A percentile compares a stretch with the other conserved stretches of the same genome.
These are phyloP conservation scores for Globisporangium cystogenes DNA, from an alignment of 352 stramenopile species.

Conservation along the genomic window DNA sequence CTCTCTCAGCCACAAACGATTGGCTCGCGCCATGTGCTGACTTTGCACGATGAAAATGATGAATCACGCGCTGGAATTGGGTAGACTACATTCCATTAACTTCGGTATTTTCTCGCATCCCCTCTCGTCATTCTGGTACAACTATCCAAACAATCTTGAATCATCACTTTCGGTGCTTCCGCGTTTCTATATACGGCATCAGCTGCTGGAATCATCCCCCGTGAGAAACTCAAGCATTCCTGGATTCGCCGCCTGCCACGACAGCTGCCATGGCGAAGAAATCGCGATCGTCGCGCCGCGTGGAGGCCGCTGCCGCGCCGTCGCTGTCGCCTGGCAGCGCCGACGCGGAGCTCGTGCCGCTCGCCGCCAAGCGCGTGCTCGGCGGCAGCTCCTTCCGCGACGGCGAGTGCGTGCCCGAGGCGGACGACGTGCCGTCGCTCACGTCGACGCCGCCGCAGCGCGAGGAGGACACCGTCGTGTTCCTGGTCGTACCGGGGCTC, in stretches of 20 bases:
- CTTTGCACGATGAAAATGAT: too few species aligned
- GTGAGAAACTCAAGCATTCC: too few species aligned
- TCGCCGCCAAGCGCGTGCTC: background rate
- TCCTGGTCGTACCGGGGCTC: slow-evolving; percentile 62
- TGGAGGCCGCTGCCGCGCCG: background rate
- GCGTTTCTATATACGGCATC: too few species aligned
- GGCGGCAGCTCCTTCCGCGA: slow-evolving; percentile 19
- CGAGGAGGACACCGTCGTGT: slow-evolving; percentile 62
- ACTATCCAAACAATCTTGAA: too few species aligned
- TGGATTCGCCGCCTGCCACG: background rate
- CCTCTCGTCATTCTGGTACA: too few species aligned
- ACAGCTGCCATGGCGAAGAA: slow-evolving; percentile 4
- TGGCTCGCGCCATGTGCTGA: too few species aligned
- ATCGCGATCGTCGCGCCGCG: background rate
- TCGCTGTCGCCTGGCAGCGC: background rate
- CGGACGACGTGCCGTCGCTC: slow-evolving; percentile 68
- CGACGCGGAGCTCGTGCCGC: slow-evolving; percentile 12
- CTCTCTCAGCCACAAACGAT: too few species aligned
- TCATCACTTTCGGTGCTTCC: too few species aligned
- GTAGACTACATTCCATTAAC: too few species aligned
- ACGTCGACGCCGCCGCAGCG: slow-evolving; percentile 45
- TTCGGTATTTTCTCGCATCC: too few species aligned
- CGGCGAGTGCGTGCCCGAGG: slow-evolving; percentile 49
- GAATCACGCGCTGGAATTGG: too few species aligned
- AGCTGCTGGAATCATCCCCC: background rate